Evolutionary conservation across 78 protist species (phyloP).

Genomic region (Isochrysis galbana): DNA sequence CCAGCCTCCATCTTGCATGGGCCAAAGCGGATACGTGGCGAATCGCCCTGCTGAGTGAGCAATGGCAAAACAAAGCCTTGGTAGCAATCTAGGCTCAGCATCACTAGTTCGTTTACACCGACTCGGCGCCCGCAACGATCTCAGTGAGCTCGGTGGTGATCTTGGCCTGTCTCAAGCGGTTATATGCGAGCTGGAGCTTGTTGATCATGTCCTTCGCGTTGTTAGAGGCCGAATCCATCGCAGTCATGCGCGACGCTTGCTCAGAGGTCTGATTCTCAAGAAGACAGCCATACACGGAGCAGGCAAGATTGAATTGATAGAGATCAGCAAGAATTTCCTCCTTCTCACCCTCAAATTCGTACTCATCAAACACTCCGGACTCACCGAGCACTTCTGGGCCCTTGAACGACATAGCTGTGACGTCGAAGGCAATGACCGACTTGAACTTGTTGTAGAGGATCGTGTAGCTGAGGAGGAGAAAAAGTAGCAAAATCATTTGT

Average conservation of each 20-base stretch:
- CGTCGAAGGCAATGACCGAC: slow-evolving; percentile 51
- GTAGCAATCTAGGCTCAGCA: too few species aligned
- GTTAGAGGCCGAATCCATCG: slow-evolving; percentile 68
- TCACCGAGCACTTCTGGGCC: background rate
- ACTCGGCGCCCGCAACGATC: slow-evolving; percentile 64
- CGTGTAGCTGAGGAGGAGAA: background rate
- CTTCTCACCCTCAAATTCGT: slow-evolving; percentile 49
- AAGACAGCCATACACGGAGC: slow-evolving; percentile 31
- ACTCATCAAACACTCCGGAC: background rate
- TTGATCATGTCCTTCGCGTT: slow-evolving; percentile 65
- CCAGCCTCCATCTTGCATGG: too few species aligned
- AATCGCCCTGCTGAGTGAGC: too few species aligned
- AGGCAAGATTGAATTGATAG: slow-evolving; percentile 44
- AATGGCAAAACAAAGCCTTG: too few species aligned
- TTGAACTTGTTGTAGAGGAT: slow-evolving; percentile 1
- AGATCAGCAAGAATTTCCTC: background rate
- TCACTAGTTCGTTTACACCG: too few species aligned
- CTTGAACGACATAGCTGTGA: background rate
- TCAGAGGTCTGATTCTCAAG: slow-evolving; percentile 47
- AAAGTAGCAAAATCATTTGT: too few species aligned
- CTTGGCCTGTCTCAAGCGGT: slow-evolving; percentile 72
- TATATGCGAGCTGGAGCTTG: slow-evolving; percentile 50
- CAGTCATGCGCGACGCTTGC: slow-evolving; percentile 57
- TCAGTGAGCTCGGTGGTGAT: slow-evolving; percentile 73
- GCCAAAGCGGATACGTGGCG: too few species aligned